Evolutionary conservation across 208 protist species (phyloP), one percentile per base, ranked within the genome.

Genomic region (Phytomonas francai): DNA sequence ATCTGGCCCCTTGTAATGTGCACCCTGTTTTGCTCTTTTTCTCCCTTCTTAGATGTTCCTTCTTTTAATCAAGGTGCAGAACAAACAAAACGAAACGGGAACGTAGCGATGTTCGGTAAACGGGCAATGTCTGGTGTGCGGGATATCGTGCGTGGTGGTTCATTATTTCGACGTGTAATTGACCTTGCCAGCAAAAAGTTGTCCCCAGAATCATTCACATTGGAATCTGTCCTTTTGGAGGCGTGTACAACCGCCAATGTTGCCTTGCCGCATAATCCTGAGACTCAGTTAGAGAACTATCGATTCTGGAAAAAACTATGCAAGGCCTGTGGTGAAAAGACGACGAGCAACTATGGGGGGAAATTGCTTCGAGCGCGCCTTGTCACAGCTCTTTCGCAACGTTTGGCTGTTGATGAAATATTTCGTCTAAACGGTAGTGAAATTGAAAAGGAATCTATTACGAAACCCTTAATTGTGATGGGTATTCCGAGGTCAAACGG

Each of bases 231-330:
- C 12, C 62, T 95, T 39, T 65, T 25, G 12, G 88, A 92, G 51
- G 85, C 88, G 28, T 89, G 81, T 62, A 70, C 70, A 42, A 67
- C 68, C 28, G 81, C 77, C 0, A 77, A 81, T 65, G 72, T 94
- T 16, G 72, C 74, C 22, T 67, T 81, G 34, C 83, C 85, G 8
- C 71, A 75, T 0, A 72, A 77, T 22, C 70, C 78, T 9, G 77
- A 83, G 36, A 69, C 68, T 28, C 71, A 85, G 12, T 33, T 96
- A 51, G 70, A 78, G 3, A 71, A 93, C 65, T 78, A 68, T 56
- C 76, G 79, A 29, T 92, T 83, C 81, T 96, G 91, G 88, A 79
- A 83, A 56, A 96, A 94, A 70, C 78, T 96, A 5, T 94, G 91
- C 64, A 62, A 67, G 0, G 91, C 91, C 0, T 94, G 88, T 66